Evolutionary conservation across 2,329 filamentous ascomycete genomes (phyloP).

Genomic region (Cladosporium sp.): DNA sequence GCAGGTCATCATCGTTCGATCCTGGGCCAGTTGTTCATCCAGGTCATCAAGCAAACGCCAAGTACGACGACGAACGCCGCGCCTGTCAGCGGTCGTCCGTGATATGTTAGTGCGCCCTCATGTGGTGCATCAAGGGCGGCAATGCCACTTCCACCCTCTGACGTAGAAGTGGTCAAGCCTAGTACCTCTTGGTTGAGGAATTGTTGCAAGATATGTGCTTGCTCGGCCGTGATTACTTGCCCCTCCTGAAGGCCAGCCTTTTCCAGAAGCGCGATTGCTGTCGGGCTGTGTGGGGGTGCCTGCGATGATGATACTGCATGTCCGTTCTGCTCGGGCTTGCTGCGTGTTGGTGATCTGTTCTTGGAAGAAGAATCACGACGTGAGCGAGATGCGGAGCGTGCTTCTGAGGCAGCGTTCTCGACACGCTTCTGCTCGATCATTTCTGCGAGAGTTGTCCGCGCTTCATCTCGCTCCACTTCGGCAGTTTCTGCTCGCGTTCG

Average conservation of each 20-base stretch:
- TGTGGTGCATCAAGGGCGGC: neutral
- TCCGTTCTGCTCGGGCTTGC: conserved; percentile 23
- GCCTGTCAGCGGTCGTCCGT: conserved; percentile 25
- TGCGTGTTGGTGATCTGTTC: conserved; percentile 12
- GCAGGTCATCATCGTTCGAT: conserved; percentile 37
- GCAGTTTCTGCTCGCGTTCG: conserved; percentile 71
- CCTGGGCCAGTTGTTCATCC: conserved; percentile 40
- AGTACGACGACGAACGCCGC: conserved; percentile 30
- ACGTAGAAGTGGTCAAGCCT: conserved; percentile 5
- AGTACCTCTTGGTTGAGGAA: conserved; percentile 29
- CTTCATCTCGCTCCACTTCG: conserved; percentile 69
- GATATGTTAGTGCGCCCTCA: conserved; percentile 22
- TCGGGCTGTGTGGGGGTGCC: conserved; percentile 20
- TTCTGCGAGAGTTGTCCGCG: conserved; percentile 72
- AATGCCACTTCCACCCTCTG: conserved; percentile 9
- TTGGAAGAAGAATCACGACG: conserved; percentile 13
- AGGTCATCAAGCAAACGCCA: conserved; percentile 29
- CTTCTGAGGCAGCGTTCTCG: conserved; percentile 56
- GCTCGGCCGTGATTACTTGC: conserved; percentile 30
- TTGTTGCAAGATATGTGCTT: conserved; percentile 28
- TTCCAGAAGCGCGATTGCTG: conserved; percentile 25
- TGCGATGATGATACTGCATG: conserved; percentile 19
- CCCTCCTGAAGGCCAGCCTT: conserved; percentile 30
- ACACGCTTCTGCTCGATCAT: conserved; percentile 80
- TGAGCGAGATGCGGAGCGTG: conserved; percentile 16